Evolutionary conservation across 1,139 yeast genomes (phyloP).

Genomic region (Magnusiomyces tetraspermus): DNA sequence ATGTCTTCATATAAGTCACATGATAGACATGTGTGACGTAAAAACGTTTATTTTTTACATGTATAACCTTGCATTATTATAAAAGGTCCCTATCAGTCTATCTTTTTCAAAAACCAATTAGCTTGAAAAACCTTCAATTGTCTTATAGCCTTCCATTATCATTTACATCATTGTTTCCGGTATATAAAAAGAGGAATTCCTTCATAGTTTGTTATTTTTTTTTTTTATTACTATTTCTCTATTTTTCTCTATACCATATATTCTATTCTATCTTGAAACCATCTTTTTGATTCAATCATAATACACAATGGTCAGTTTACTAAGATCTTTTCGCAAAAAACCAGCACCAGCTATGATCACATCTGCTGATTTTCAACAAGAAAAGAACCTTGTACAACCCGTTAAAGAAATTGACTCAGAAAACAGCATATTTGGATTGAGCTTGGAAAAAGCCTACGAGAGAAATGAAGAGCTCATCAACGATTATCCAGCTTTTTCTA

Average conservation of each 20-base stretch:
- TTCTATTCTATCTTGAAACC: background rate
- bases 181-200: background rate
- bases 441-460: constrained; percentile 23
- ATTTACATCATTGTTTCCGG: background rate
- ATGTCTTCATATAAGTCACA: background rate
- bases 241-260: background rate
- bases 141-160: background rate
- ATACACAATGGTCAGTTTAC: background rate
- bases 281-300: too few species aligned
- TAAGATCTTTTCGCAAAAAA: background rate
- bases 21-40: background rate
- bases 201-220: background rate
- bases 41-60: background rate
- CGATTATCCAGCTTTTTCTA: constrained; percentile 1
- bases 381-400: background rate
- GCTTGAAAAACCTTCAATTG: background rate
- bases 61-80: background rate
- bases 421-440: constrained; percentile 24
- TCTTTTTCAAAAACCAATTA: background rate
- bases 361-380: background rate
- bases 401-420: background rate
- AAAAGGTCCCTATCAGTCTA: background rate
- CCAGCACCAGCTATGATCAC: background rate
- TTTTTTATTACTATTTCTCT: too few species aligned
- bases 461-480: constrained; percentile 10